These are phyloP conservation scores for Podospora pseudocomata DNA, from an alignment of 495 filamentous ascomycete genomes.

Conservation along the genomic window DNA sequence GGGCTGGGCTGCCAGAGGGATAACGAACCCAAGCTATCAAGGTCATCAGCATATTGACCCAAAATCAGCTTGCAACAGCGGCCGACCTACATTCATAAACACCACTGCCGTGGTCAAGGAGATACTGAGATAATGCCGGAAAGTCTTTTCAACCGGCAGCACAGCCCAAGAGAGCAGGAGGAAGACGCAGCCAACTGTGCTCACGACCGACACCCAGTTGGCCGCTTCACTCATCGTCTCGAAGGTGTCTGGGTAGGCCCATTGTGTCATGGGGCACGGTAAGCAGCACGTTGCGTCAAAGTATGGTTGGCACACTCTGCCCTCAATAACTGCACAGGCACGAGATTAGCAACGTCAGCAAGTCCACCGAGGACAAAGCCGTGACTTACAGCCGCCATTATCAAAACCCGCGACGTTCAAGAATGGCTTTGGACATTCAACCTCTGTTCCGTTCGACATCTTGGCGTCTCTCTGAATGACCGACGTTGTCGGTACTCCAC, in stretches of 20 bases:
- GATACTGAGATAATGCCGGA: constrained; percentile 88
- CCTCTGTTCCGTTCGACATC: constrained; percentile 31
- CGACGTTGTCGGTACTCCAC: neutral
- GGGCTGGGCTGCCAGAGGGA: constrained; percentile 77
- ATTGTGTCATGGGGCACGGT: constrained; percentile 83
- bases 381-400: constrained; percentile 42
- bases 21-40: constrained; percentile 72
- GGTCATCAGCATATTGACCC: neutral
- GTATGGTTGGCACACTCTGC: constrained; percentile 54
- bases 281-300: constrained; percentile 64
- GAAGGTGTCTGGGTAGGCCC: constrained; percentile 78
- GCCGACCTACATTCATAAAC: constrained; percentile 69
- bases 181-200: constrained; percentile 68
- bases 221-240: constrained; percentile 58
- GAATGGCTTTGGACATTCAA: constrained; percentile 35
- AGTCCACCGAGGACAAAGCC: neutral
- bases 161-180: constrained; percentile 77
- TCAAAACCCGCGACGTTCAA: constrained; percentile 32
- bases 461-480: constrained; percentile 12
- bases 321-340: constrained; percentile 54
- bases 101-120: constrained; percentile 71
- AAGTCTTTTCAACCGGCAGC: constrained; percentile 83
- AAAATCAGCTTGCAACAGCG: neutral
- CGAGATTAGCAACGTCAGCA: constrained; percentile 9
- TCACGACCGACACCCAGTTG: constrained; percentile 74